A percentile compares a stretch with the other conserved stretches of the same genome.
These are phyloP conservation scores for Neltuma alba DNA, from an alignment of 306 rosid genomes.

Conservation along the genomic window DNA sequence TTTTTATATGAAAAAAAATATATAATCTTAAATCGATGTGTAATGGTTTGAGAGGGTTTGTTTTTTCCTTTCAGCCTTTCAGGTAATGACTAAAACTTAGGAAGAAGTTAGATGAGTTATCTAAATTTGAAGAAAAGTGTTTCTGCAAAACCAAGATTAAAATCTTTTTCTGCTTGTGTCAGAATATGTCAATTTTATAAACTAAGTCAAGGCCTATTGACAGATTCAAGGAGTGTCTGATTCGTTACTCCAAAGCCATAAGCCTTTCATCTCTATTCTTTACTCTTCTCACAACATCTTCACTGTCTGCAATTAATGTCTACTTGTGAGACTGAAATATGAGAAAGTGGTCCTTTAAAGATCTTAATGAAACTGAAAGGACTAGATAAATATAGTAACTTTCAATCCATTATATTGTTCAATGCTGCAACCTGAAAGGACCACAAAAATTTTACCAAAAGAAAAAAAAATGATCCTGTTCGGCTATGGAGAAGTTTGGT, in stretches of 20 bases:
- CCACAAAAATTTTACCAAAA: no score
- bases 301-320: background rate
- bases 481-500: background rate
- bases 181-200: background rate
- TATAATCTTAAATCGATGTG: no score
- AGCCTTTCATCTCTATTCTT: background rate
- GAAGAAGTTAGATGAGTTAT: background rate
- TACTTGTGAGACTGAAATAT: background rate
- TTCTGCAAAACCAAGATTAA: background rate
- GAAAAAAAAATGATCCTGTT: background rate
- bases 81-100: background rate
- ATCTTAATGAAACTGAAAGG: background rate
- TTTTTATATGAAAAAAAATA: no score
- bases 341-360: background rate
- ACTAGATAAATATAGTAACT: background rate
- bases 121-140: background rate
- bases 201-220: background rate
- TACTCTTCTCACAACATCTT: background rate
- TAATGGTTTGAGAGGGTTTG: no score
- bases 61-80: background rate
- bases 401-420: background rate
- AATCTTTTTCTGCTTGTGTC: background rate
- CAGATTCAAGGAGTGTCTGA: background rate
- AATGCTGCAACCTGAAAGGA: no score
- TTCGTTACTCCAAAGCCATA: background rate